Base-by-base conservation (phyloP, 805 yeast species). In the Candida jianshihensis region DNA sequence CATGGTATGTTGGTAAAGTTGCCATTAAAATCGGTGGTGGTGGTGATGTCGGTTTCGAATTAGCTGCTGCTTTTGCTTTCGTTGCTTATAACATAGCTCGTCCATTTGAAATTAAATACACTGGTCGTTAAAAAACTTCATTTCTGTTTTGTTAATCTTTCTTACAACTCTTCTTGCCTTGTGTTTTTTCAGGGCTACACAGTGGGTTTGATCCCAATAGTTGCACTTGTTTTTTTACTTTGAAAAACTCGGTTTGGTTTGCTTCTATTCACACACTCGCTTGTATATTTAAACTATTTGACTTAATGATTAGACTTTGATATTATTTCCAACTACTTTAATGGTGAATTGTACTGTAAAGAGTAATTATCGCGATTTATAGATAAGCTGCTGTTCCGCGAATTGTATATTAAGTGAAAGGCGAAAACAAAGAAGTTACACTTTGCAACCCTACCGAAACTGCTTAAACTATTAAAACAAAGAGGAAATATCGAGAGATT, bases 11-110 rank as follows among this genome's bases (percentile, higher is more conserved):
- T 14, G 96, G 96, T 51, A 81, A 73, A 31, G 51, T 85, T 48
- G 88, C 77, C 28, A 56, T 53, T 26, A 45, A 61, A 44, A 78
- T 84, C 51, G 92, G 90, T 47, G 59, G 45, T 9, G 92, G 90
- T 47, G 95, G 89, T 41, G 96, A 87, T 57, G 71, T 88, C 53
- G 96, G 95, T 25, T 85, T 84, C 54, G 92, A 83, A 65, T 65
- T 88, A 40, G 85, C 80, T 30, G 71, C 71, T 37, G 72, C 67
- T 8, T 84, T 85, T 52, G 63, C 90, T 11, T 77, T 80, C 45
- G 54, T 84, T 37, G 78, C 71, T 19, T 85, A 64, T 60, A 70
- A 74, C 50, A 33, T 64, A 22, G 59, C 66, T 20, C 71, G 95
- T 61, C 78, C 78, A 30, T 51, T 82, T 11, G 95, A 85, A 65